Conservation (phyloP, 495 filamentous ascomycete species). For the Podospora anserina region DNA sequence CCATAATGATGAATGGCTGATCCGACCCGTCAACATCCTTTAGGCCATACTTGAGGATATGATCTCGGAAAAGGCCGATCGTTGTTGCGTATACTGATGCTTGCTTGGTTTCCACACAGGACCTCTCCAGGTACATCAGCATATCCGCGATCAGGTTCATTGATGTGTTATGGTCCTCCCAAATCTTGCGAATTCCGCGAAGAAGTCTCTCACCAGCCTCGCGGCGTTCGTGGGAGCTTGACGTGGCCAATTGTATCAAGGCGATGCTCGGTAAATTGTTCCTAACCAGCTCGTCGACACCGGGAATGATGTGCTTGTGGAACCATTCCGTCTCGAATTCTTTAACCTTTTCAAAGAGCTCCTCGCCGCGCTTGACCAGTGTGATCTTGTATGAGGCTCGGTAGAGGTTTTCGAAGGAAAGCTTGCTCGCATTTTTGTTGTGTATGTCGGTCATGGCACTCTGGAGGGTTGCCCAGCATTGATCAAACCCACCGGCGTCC, state of each 20-base stretch:
- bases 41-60: slow-evolving; percentile 59
- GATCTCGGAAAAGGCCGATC: slow-evolving; percentile 84
- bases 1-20: slow-evolving; percentile 52
- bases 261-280: slow-evolving; percentile 52
- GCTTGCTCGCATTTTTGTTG: slow-evolving; percentile 79
- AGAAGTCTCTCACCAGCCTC: slow-evolving; percentile 82
- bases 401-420: slow-evolving; percentile 96
- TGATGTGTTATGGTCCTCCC: slow-evolving; percentile 83
- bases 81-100: slow-evolving; percentile 77
- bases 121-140: slow-evolving; percentile 96
- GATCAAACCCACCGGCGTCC: slow-evolving; percentile 63
- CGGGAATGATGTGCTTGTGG: slow-evolving; percentile 59
- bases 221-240: slow-evolving; percentile 70
- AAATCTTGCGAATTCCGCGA: slow-evolving; percentile 67
- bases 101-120: slow-evolving; percentile 67
- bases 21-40: slow-evolving; percentile 32
- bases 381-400: slow-evolving; percentile 96
- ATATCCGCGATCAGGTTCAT: slow-evolving; percentile 99
- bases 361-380: slow-evolving; percentile 75
- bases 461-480: slow-evolving; percentile 70
- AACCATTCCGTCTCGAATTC: slow-evolving; percentile 80
- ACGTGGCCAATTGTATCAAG: slow-evolving; percentile 44
- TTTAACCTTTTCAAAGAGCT: slow-evolving; percentile 77
- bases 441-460: slow-evolving; percentile 81
- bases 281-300: slow-evolving; percentile 60